Conservation (phyloP, 2,329 filamentous ascomycete species). For the Amylocarpus encephaloides region DNA sequence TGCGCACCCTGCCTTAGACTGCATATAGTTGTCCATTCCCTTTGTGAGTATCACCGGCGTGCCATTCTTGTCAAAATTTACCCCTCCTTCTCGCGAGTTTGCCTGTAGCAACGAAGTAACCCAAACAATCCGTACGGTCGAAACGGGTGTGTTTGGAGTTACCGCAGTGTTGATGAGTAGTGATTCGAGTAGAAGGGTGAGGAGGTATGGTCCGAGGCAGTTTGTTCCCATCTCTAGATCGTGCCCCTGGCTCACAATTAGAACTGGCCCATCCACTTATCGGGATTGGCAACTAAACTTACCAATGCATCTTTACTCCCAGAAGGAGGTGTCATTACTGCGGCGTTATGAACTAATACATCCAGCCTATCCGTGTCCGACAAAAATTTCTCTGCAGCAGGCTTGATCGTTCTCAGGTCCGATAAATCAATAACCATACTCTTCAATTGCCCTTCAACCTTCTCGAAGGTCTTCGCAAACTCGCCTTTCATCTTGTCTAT, state of each 20-base stretch:
- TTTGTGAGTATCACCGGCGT: conserved; percentile 16
- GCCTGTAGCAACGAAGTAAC: conserved; percentile 18
- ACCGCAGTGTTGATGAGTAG: conserved; percentile 14
- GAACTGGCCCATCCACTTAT: not conserved
- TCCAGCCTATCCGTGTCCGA: conserved; percentile 31
- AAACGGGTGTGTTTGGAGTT: conserved; percentile 11
- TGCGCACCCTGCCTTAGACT: conserved; percentile 31
- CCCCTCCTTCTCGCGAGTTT: conserved; percentile 3
- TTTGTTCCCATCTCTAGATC: conserved; percentile 25
- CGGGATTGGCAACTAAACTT: not conserved
- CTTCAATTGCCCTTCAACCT: conserved; percentile 11
- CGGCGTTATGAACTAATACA: conserved; percentile 40
- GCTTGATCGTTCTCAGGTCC: conserved; percentile 26
- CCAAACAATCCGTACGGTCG: conserved; percentile 32
- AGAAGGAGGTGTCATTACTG: conserved; percentile 37
- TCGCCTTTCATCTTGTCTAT: conserved; percentile 34
- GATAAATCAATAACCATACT: conserved; percentile 23
- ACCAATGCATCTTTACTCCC: conserved; percentile 34
- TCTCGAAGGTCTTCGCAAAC: conserved; percentile 10
- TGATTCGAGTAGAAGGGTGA: conserved; percentile 21
- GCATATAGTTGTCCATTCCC: conserved; percentile 31
- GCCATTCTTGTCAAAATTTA: conserved; percentile 24
- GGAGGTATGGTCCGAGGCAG: conserved; percentile 20
- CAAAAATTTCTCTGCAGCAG: conserved; percentile 27
- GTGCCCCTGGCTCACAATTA: conserved; percentile 15